Base-by-base conservation (phyloP, 441 rosid species). In the Jatropha multifida region DNA sequence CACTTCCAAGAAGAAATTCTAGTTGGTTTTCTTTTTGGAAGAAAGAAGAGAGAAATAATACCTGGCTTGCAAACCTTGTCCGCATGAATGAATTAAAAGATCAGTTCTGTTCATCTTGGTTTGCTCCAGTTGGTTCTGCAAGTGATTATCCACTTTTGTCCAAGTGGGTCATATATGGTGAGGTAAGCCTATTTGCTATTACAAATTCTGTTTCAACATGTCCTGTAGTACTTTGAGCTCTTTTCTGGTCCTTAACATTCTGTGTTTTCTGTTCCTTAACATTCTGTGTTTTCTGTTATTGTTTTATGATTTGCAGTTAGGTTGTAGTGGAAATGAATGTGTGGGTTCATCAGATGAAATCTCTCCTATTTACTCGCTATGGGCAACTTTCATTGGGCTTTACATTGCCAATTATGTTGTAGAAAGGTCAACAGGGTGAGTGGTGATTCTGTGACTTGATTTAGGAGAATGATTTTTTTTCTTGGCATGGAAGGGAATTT, bases 321-420 rank as follows among this genome's bases (percentile, higher is more conserved):
- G 87, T 55, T 91, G 92, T 86, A 88, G 69, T 74, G 96, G 90
- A 37, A 76, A 69, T 61, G 88, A 83, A 46, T 92, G 97, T 85
- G 86, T 90, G 10, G 97, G 86, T 73, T 82, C 94, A 74, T 91
- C 98, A 37, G 87, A 91, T 85, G 98, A 92, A 83, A 96, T 96
- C 75, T 96, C 99, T 85, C 99, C 99, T 59, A 90, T 96, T 82
- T 96, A 96, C 87, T 96, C 99, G 1, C 82, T 96, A 51, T 96
- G 99, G 99, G 99, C 99, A 71, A 96, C 99, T 62, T 94, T 96
- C 79, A 94, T 96, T 79, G 98, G 98, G 74, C 96, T 96, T 75
- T 96, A 96, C 87, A 96, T 96, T 78, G 98, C 99, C 78, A 92
- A 96, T 85, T 94, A 96, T 84, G 98, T 96, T 56, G 98, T 96